Conservation (phyloP, 208 protist species). For the Strigomonas oncopelti region DNA sequence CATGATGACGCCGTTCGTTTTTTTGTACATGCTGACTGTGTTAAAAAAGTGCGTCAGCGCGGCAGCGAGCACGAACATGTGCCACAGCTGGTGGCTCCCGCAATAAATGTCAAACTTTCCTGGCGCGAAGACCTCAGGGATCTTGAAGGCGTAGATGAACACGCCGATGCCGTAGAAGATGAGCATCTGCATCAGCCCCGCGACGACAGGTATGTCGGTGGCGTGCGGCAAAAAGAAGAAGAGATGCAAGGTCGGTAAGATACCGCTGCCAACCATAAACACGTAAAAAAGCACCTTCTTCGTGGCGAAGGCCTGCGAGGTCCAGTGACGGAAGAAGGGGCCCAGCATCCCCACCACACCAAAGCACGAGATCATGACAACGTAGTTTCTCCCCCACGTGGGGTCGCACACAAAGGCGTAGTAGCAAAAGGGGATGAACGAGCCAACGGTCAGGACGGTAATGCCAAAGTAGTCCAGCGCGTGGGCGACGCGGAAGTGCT, state of each 20-base stretch:
- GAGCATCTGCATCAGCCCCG: constrained; percentile 59
- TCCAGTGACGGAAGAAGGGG: constrained; percentile 76
- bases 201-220: constrained; percentile 40
- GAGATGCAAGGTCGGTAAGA: constrained; percentile 68
- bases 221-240: constrained; percentile 37
- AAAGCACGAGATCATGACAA: constrained; percentile 68
- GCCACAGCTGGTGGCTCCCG: constrained; percentile 78
- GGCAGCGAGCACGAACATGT: constrained; percentile 74
- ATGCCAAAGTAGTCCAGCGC: constrained; percentile 85
- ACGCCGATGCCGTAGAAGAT: constrained; percentile 75
- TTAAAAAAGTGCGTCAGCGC: constrained; percentile 75
- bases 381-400: constrained; percentile 58
- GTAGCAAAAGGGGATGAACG: constrained; percentile 81
- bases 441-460: constrained; percentile 73
- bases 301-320: constrained; percentile 42
- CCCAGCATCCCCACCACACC: constrained; percentile 68
- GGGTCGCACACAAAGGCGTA: constrained; percentile 74
- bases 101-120: constrained; percentile 72
- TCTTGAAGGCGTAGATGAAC: constrained; percentile 74
- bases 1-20: constrained; percentile 35
- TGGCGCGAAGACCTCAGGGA: constrained; percentile 68
- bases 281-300: constrained; percentile 74
- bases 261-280: constrained; percentile 61
- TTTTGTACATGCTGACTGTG: constrained; percentile 57
- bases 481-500: constrained; percentile 57